Base-by-base conservation (phyloP, 140 eudicot species). In the Stevia rebaudiana region DNA sequence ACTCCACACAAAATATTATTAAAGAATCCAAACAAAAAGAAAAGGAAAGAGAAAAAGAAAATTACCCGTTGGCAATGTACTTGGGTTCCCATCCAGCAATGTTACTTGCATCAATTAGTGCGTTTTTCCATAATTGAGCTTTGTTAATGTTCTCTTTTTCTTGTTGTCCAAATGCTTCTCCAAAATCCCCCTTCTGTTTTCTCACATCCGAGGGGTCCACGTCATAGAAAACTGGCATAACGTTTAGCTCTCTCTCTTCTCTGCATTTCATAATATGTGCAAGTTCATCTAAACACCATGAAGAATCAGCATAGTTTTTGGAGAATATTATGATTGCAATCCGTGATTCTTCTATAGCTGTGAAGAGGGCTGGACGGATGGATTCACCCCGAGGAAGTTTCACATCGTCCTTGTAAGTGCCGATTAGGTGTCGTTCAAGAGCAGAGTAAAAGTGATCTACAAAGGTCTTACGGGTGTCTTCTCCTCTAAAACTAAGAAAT, bases 41-140 rank as follows among this genome's bases (percentile, higher is more conserved):
- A 50, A 21, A 43, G 4, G 1, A 5, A 43, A n/a, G n/a, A n/a
- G n/a, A 43, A 4, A 12, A 42, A 13, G 1, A 21, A 31, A 33
- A 4, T 3, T 36, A 58, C 65, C 65, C 65, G 16, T 36, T 11
- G 15, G 47, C 65, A 36, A 36, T 4, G 47, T 36, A 6, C 47
- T 58, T 58, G 16, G 47, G 30, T 37, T 66, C 71, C 61, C 61
- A 66, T 35, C 71, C 71, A 35, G 61, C 36, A n/a, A 66, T 66
- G 24, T 22, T 13, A 21, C 50, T 18, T 1, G 49, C 60, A 19
- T 44, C 51, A 6, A 11, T 16, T 19, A 70, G 67, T 6, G 68
- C 68, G 21, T 57, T 61, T 49, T 61, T 70, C 75, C 75, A 58
- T 33, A 3, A 1, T 15, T 33, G 58, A 28, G 36, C 74, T 41